Percentiles rank a stretch among this genome's conserved stretches.
Conservation (phyloP, 306 rosid genomes). For the Crotalaria pallida region DNA sequence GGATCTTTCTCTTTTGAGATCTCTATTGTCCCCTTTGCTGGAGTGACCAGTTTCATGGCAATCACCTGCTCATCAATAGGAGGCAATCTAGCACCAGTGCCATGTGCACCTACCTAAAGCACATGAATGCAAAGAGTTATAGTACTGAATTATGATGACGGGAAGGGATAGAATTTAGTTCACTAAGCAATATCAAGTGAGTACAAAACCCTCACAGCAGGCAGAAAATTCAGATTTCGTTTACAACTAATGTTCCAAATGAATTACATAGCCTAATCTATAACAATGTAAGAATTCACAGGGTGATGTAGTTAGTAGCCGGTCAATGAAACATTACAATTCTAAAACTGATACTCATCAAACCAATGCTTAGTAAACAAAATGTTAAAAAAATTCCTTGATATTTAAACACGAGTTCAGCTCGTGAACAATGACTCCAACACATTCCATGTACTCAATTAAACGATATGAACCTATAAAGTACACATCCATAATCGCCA, state of each 20-base stretch:
- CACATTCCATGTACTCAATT: not conserved
- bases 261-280: not conserved
- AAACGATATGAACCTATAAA: not conserved
- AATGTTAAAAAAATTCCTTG: not conserved
- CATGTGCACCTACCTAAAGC: slow-evolving; percentile 94
- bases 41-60: slow-evolving; percentile 86
- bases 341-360: not conserved
- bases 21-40: slow-evolving; percentile 90
- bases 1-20: slow-evolving; percentile 80
- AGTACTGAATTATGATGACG: not conserved
- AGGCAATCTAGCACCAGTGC: slow-evolving; percentile 93
- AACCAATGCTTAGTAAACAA: not conserved
- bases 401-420: not conserved
- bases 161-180: not conserved
- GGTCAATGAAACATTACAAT: not conserved
- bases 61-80: slow-evolving; percentile 96
- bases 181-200: not conserved
- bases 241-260: not conserved
- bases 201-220: not conserved
- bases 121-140: not conserved
- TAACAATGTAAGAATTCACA: not conserved
- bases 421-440: not conserved
- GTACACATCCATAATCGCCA: not conserved
- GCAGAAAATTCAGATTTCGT: not conserved
- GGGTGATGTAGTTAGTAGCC: not conserved